Percentiles rank a stretch among this genome's conserved stretches.
phyloP scores from a whole-genome alignment of 805 yeast genomes.

The Cyberlindnera saturnus region DNA sequence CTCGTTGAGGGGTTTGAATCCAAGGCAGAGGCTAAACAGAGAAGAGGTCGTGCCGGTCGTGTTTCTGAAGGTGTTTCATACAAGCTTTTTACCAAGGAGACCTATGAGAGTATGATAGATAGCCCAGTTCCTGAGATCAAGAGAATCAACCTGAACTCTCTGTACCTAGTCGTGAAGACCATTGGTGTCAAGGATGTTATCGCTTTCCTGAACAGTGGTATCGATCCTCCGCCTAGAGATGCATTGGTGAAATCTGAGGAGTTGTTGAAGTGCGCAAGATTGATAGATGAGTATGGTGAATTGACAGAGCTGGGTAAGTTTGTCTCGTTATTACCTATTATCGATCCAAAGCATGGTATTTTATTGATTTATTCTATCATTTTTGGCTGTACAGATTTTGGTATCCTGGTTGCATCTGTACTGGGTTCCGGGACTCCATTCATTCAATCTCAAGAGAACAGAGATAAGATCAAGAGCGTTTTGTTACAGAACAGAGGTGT shows the following conservation, averaged over 20 bases:
- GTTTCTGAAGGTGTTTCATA: constrained; percentile 77
- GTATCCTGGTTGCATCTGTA: constrained; percentile 77
- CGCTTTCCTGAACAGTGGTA: constrained; percentile 62
- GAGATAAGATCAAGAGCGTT: constrained; percentile 54
- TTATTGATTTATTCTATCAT: constrained; percentile 72
- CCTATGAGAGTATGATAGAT: constrained; percentile 53
- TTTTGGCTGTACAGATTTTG: constrained; percentile 73
- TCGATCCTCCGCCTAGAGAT: constrained; percentile 67
- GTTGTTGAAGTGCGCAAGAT: constrained; percentile 64
- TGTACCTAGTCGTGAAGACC: constrained; percentile 78
- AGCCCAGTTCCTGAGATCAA: constrained; percentile 88
- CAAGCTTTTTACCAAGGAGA: constrained; percentile 64
- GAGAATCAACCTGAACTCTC: constrained; percentile 75
- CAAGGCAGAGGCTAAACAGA: constrained; percentile 79
- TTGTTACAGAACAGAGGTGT: constrained; percentile 35
- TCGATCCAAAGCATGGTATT: constrained; percentile 82
- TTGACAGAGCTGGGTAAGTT: constrained; percentile 77
- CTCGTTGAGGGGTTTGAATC: constrained; percentile 84
- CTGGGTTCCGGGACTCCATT: constrained; percentile 73
- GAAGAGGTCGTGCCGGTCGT: constrained; percentile 99
- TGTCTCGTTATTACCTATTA: constrained; percentile 73
- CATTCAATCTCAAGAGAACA: constrained; percentile 49
- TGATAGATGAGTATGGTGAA: constrained; percentile 41
- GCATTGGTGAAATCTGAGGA: constrained; percentile 35
- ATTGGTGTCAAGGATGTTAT: constrained; percentile 78